These are phyloP conservation scores for Aspergillus viridinutans DNA, from an alignment of 2,329 filamentous ascomycete species.

Conservation along the genomic window DNA sequence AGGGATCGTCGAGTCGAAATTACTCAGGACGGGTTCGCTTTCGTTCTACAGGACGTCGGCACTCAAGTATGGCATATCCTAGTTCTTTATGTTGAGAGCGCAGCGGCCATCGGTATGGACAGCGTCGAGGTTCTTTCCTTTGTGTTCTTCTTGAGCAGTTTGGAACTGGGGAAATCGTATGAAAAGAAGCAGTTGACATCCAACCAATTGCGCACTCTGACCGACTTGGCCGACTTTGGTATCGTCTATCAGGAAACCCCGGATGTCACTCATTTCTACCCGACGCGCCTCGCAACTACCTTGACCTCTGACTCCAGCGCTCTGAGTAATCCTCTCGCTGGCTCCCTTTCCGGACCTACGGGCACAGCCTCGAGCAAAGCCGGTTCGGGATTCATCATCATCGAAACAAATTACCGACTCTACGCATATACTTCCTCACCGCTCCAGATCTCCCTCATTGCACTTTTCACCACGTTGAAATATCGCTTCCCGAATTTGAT, in stretches of 20 bases:
- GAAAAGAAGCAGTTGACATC: conserved; percentile 77
- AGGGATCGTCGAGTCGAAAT: conserved; percentile 61
- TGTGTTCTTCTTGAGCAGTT: conserved; percentile 87
- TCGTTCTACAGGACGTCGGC: conserved; percentile 90
- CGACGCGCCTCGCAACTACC: conserved; percentile 88
- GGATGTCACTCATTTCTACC: conserved; percentile 63
- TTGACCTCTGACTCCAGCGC: conserved; percentile 73
- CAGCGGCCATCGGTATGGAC: conserved; percentile 71
- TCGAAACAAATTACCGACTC: conserved; percentile 96
- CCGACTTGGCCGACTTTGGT: conserved; percentile 85
- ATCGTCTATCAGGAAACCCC: conserved; percentile 66
- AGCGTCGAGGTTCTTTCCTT: conserved; percentile 93
- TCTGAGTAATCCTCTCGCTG: conserved; percentile 67
- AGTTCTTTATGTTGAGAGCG: conserved; percentile 86
- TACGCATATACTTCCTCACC: conserved; percentile 96
- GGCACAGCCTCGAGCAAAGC: conserved; percentile 28
- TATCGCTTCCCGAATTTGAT: conserved; percentile 94
- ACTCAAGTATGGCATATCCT: conserved; percentile 95
- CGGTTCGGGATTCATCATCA: conserved; percentile 73
- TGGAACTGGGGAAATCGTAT: conserved; percentile 89
- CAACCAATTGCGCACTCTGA: conserved; percentile 82
- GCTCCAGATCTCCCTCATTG: conserved; percentile 88
- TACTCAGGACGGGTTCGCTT: conserved; percentile 89
- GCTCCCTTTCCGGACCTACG: conserved; percentile 49
- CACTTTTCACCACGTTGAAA: conserved; percentile 80